phyloP scores from a whole-genome alignment of 345 rosid genomes.

The Mallotus nudiflorus region DNA sequence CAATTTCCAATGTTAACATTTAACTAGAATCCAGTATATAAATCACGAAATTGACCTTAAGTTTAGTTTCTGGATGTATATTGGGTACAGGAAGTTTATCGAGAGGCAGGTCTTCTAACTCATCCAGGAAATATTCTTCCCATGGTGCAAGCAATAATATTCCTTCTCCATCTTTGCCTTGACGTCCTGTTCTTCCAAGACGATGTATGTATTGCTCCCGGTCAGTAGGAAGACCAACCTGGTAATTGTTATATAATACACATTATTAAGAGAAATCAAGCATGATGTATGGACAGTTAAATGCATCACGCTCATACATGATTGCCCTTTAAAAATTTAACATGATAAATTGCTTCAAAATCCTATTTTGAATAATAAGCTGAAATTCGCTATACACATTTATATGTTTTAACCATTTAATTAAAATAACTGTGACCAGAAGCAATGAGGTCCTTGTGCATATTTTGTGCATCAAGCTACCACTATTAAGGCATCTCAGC shows the following conservation, averaged over 20 bases:
- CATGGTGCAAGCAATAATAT: constrained; percentile 88
- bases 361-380: no score
- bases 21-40: background rate
- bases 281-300: no score
- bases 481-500: background rate
- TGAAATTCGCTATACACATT: no score
- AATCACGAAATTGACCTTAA: constrained; percentile 47
- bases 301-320: background rate
- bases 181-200: constrained; percentile 88
- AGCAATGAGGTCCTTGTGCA: background rate
- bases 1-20: background rate
- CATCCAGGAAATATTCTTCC: constrained; percentile 88
- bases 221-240: constrained; percentile 82
- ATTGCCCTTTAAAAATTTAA: background rate
- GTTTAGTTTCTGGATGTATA: constrained; percentile 54
- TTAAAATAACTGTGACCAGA: background rate
- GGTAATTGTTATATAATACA: constrained; percentile 20
- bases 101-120: constrained; percentile 77
- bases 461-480: background rate
- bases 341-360: background rate
- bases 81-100: constrained; percentile 56
- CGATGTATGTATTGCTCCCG: constrained; percentile 88
- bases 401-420: background rate
- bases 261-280: constrained; percentile 7
- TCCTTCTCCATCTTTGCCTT: constrained; percentile 86